Conservation (phyloP, 2,329 filamentous ascomycete genomes). For the Microdochium trichocladiopsis region DNA sequence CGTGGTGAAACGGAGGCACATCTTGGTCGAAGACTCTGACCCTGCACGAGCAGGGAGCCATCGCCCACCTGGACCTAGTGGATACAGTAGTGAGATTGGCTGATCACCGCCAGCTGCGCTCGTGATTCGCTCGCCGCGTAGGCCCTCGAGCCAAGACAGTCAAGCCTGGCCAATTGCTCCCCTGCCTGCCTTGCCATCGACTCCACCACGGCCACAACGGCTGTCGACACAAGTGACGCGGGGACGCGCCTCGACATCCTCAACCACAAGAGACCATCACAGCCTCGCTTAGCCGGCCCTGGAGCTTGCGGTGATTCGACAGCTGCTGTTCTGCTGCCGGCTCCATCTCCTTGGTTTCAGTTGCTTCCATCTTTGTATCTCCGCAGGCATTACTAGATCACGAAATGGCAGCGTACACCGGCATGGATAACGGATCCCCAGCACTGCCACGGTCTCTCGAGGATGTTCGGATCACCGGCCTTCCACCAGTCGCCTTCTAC, state of each 20-base stretch:
- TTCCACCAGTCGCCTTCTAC: slow-evolving; percentile 71
- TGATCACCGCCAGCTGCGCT: background rate
- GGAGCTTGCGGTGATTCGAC: too few relatives aligned
- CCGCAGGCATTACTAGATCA: too few relatives aligned
- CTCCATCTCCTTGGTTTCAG: too few relatives aligned
- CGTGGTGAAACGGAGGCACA: too few relatives aligned
- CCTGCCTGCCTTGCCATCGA: background rate
- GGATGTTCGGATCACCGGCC: slow-evolving; percentile 38
- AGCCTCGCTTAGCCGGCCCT: too few relatives aligned
- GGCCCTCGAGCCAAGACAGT: background rate
- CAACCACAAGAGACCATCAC: too few relatives aligned
- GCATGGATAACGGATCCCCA: background rate
- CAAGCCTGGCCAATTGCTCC: background rate
- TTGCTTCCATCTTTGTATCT: too few relatives aligned
- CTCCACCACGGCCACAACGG: background rate
- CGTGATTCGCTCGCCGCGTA: background rate
- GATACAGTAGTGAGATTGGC: background rate
- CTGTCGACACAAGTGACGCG: background rate
- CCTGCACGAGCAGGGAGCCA: background rate
- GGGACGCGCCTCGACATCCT: background rate
- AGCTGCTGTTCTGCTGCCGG: too few relatives aligned
- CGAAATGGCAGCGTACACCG: background rate
- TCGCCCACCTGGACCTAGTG: background rate
- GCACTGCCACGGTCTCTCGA: slow-evolving; percentile 41
- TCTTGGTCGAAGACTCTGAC: background rate